Base-by-base conservation (phyloP, 75 land plant genomes). In the Pinus tabuliformis region DNA sequence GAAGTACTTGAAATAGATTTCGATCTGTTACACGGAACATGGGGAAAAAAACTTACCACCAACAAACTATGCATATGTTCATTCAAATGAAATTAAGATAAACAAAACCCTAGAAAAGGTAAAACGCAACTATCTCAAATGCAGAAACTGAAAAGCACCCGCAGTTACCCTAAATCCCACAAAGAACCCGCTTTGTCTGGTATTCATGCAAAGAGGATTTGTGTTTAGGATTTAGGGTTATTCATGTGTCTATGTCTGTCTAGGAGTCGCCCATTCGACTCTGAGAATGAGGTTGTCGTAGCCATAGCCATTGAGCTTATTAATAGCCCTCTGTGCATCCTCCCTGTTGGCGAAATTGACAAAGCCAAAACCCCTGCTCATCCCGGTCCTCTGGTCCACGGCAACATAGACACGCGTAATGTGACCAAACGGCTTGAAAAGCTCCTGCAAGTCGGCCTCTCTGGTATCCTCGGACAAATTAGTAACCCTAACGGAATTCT, bases 241-340 rank as follows among this genome's bases (percentile, higher is more conserved):
- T 45, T 45, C 49, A 8, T 45, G 6, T 6, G 49, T 45, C 49
- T 45, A 45, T 6, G 49, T 63, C 66, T 63, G 66, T 36, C 94
- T 84, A 6, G 95, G 91, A 13, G 93, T 86, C 1, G 95, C 90
- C 95, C 95, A 90, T 61, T 92, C 95, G 30, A 92, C 95, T 45
- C 86, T 79, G 62, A 92, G 88, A 58, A 92, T 92, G 28, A 92
- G 93, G 73, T 86, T 92, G 72, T 92, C 95, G 77, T 92, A 92
- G 21, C 95, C 95, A 80, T 90, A 92, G 0, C 95, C 95, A 80
- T 92, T 87, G 33, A 92, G 83, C 83, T 92, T 92, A 60, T 86
- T 88, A 56, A 92, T 92, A 8, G 95, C 95, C 71, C 87, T 87
- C 76, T 82, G 81, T 12, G 95, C 95, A 82, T 92, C 95, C 45